phyloP scores from a whole-genome alignment of 306 rosid genomes.

The Acacia melanoxylon region DNA sequence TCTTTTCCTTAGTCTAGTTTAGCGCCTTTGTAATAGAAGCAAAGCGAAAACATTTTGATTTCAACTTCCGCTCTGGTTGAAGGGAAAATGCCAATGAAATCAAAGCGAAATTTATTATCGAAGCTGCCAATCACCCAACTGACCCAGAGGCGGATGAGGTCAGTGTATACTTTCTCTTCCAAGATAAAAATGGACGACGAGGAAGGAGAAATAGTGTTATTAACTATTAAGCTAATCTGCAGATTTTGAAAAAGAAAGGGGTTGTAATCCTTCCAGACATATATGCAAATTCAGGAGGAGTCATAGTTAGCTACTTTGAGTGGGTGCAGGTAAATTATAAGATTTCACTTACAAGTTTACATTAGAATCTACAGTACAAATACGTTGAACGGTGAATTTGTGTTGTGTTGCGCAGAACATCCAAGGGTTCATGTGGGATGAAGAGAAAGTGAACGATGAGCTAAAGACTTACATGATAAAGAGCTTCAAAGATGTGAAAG shows the following conservation, averaged over 20 bases:
- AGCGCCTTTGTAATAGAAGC: not conserved
- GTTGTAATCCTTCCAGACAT: conserved; percentile 82
- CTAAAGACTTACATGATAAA: conserved; percentile 63
- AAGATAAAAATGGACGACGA: not conserved
- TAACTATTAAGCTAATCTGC: conserved; percentile 19
- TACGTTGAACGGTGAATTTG: not conserved
- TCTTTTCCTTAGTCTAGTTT: not conserved
- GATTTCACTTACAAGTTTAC: not conserved
- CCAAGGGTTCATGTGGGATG: conserved; percentile 88
- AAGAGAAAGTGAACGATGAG: conserved; percentile 75
- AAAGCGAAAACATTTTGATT: not conserved
- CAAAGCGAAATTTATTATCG: conserved; percentile 28
- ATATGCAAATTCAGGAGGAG: conserved; percentile 88
- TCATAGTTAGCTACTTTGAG: conserved; percentile 85
- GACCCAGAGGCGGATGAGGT: conserved; percentile 40
- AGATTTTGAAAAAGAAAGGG: conserved; percentile 77
- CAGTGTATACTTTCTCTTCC: not conserved
- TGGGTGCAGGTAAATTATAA: conserved; percentile 77
- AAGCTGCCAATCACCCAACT: conserved; percentile 39
- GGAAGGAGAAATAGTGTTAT: not conserved
- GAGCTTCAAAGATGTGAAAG: conserved; percentile 72
- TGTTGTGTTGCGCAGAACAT: conserved; percentile 52
- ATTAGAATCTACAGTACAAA: not conserved
- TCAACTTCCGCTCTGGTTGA: conserved; percentile 1
- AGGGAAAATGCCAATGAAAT: conserved; percentile 36